Evolutionary conservation across 1,284 basidiomycete genomes (phyloP).

Genomic region (Phlebopus sp.): DNA sequence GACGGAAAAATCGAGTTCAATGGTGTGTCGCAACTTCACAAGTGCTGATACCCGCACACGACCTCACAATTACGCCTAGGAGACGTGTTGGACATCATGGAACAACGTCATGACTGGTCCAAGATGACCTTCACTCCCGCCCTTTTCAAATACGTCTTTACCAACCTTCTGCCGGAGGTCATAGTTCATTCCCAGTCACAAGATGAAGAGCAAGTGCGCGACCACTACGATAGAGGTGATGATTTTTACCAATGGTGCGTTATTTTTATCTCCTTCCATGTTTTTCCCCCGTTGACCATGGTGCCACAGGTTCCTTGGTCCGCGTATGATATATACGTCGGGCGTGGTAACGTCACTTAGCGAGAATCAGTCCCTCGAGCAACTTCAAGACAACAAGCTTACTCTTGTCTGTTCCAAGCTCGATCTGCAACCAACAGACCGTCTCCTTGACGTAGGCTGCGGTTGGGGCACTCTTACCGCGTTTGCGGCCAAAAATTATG

Average conservation of each 20-base stretch:
- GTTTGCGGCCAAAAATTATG: constrained; percentile 97
- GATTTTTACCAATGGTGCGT: constrained; percentile 87
- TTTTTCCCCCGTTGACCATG: neutral
- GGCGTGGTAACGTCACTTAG: constrained; percentile 82
- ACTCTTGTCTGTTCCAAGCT: constrained; percentile 95
- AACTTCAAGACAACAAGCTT: constrained; percentile 99
- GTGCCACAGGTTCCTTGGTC: constrained; percentile 77
- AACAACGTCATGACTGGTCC: constrained; percentile 95
- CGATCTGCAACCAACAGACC: constrained; percentile 78
- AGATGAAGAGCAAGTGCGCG: constrained; percentile 95
- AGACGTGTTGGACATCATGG: constrained; percentile 91
- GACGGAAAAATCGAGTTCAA: constrained; percentile 96
- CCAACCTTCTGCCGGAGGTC: constrained; percentile 88
- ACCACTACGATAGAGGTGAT: constrained; percentile 95
- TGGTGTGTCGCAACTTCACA: constrained; percentile 44
- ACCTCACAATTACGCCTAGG: constrained; percentile 44
- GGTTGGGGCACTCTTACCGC: constrained; percentile 97
- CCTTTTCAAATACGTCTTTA: constrained; percentile 94
- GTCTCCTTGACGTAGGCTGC: constrained; percentile 92
- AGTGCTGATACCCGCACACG: constrained; percentile 5
- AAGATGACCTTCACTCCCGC: constrained; percentile 84
- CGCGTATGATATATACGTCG: constrained; percentile 97
- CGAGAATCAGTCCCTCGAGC: constrained; percentile 84
- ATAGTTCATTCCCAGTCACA: constrained; percentile 87
- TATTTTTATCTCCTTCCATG: neutral